Conservation (phyloP, 179 eudicot species). For the Amaranthus tricolor region DNA sequence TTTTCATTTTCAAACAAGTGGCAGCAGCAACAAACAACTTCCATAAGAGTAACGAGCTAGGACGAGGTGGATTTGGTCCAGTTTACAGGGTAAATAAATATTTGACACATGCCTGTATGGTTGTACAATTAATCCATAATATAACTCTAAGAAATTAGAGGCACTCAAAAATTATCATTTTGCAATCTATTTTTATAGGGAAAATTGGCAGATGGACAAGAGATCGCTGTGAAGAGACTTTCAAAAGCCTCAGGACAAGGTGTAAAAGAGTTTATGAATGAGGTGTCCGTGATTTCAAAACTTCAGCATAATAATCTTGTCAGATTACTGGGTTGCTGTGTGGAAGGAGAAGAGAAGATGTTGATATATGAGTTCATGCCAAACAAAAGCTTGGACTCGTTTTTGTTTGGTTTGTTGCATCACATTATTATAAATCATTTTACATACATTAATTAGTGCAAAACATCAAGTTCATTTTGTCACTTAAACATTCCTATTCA, state of each 20-base stretch:
- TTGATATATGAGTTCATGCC: constrained; percentile 11
- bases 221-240: constrained; percentile 7
- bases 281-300: constrained; percentile 3
- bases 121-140: background rate
- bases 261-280: constrained; percentile 6
- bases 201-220: constrained; percentile 9
- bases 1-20: background rate
- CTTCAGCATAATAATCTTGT: constrained; percentile 17
- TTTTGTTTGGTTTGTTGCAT: constrained; percentile 7
- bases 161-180: background rate
- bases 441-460: background rate
- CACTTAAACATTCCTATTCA: background rate
- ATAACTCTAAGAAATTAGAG: background rate
- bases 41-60: constrained; percentile 10
- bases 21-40: constrained; percentile 7
- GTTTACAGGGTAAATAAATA: constrained; percentile 1
- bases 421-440: background rate
- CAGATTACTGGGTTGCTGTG: constrained; percentile 16
- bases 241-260: constrained; percentile 12
- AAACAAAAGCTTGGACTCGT: constrained; percentile 2
- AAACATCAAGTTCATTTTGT: background rate
- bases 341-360: constrained; percentile 12
- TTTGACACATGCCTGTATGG: background rate
- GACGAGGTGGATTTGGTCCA: constrained; percentile 13
- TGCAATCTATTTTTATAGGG: background rate